Conservation (phyloP, 1,139 yeast species). For the Yamadazyma friedrichii region DNA sequence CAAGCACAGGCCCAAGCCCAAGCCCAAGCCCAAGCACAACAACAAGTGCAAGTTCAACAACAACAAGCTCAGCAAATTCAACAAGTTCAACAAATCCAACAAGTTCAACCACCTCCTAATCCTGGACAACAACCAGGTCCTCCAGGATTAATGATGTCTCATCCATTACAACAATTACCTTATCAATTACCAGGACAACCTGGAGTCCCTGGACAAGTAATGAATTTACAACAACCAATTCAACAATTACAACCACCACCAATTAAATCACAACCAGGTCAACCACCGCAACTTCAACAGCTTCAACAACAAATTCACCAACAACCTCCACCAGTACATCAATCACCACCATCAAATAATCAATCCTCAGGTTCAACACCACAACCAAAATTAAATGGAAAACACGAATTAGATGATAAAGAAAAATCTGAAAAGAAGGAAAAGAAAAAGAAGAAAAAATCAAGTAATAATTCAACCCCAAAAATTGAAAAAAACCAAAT, state of each 20-base stretch:
- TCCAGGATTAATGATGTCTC: slow-evolving; percentile 3
- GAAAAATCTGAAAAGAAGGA: slow-evolving; percentile 29
- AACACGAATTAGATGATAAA: slow-evolving; percentile 43
- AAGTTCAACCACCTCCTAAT: slow-evolving; percentile 18
- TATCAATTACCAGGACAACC: slow-evolving; percentile 9
- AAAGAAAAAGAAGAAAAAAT: slow-evolving; percentile 19
- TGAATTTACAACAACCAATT: slow-evolving; percentile 7
- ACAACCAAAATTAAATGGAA: slow-evolving; percentile 14
- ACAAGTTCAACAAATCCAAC: slow-evolving; percentile 15
- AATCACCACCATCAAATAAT: slow-evolving; percentile 3
- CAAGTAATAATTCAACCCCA: slow-evolving; percentile 17
- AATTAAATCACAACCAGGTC: slow-evolving; percentile 2
- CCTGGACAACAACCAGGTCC: slow-evolving; percentile 8
- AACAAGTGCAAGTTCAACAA: slow-evolving; percentile 3
- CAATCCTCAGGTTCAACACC: slow-evolving; percentile 10
- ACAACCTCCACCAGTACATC: slow-evolving; percentile 6
- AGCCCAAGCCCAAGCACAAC: slow-evolving; percentile 7
- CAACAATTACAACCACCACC: slow-evolving; percentile 13
- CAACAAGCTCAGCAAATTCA: slow-evolving; percentile 8
- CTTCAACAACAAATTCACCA: slow-evolving; percentile 8
- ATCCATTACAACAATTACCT: slow-evolving; percentile 1
- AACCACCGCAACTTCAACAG: slow-evolving; percentile 9
- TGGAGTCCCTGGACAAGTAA: slow-evolving; percentile 1
- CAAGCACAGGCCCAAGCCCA: slow-evolving; percentile 18
- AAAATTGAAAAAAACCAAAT: slow-evolving; percentile 13